Conservation (phyloP, 768 basidiomycete genomes). For the Mycena pura region DNA sequence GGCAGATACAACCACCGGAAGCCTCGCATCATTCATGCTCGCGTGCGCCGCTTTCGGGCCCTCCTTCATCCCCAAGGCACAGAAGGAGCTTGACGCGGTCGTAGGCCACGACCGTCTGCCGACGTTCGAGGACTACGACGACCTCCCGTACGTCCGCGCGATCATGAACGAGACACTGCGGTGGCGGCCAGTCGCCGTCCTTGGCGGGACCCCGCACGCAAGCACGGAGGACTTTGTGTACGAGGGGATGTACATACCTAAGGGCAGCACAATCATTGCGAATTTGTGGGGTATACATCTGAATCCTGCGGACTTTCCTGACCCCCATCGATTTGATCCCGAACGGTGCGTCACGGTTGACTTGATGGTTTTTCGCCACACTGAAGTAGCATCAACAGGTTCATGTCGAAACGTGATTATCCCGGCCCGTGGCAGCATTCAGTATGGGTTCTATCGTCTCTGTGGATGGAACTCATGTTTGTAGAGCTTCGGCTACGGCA, state of each 20-base stretch:
- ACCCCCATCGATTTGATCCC: slow-evolving; percentile 24
- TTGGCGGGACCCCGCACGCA: slow-evolving; percentile 46
- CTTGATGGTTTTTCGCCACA: not conserved
- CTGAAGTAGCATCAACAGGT: not conserved
- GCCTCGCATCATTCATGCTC: slow-evolving; percentile 41
- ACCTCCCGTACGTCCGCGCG: slow-evolving; percentile 44
- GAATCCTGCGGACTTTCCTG: slow-evolving; percentile 22
- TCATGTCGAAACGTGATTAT: slow-evolving; percentile 26
- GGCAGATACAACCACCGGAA: slow-evolving; percentile 49
- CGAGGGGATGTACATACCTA: slow-evolving; percentile 47
- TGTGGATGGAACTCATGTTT: not conserved
- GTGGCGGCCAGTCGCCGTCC: slow-evolving; percentile 43
- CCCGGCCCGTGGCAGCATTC: slow-evolving; percentile 28
- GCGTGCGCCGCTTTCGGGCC: slow-evolving; percentile 22
- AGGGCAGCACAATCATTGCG: slow-evolving; percentile 45
- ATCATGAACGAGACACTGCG: slow-evolving; percentile 48
- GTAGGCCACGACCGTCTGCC: slow-evolving; percentile 47
- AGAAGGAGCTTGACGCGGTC: slow-evolving; percentile 46
- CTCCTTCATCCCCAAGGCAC: slow-evolving; percentile 45
- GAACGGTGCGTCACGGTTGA: slow-evolving; percentile 1
- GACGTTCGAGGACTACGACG: slow-evolving; percentile 41
- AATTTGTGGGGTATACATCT: slow-evolving; percentile 35
- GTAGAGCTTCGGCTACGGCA: slow-evolving; percentile 25
- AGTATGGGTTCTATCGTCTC: not conserved
- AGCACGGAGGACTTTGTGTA: slow-evolving; percentile 46